Conservation (phyloP, 2,329 filamentous ascomycete species). For the Endocalyx cinctus region DNA sequence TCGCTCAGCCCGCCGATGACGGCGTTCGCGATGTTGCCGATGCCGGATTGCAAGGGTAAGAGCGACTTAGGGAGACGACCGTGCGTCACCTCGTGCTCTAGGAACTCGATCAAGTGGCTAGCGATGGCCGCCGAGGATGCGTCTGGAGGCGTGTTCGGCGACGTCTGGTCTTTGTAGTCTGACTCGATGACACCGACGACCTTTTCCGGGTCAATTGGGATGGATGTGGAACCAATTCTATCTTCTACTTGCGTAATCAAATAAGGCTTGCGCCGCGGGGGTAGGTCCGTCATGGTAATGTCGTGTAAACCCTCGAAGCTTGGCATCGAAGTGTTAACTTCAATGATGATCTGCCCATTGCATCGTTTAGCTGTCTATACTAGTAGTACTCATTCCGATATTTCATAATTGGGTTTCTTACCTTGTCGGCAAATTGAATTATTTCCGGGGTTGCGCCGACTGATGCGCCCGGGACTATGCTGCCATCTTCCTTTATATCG, state of each 20-base stretch:
- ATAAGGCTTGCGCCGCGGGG: conserved; percentile 77
- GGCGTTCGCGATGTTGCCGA: conserved; percentile 90
- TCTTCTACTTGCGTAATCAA: conserved; percentile 82
- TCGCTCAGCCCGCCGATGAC: conserved; percentile 79
- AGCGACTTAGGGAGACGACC: conserved; percentile 74
- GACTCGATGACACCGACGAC: conserved; percentile 82
- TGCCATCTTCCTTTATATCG: conserved; percentile 82
- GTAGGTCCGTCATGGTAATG: conserved; percentile 83
- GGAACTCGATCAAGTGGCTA: conserved; percentile 71
- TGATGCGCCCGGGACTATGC: conserved; percentile 80
- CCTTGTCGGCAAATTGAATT: conserved; percentile 86
- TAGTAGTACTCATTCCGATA: too few relatives aligned
- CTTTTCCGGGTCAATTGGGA: conserved; percentile 79
- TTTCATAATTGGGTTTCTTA: conserved; percentile 20
- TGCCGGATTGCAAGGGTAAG: conserved; percentile 79
- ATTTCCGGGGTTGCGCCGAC: conserved; percentile 83
- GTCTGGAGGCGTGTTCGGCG: conserved; percentile 73
- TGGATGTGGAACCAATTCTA: conserved; percentile 76
- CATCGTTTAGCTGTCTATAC: neutral
- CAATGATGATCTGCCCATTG: conserved; percentile 72
- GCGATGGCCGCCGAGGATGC: conserved; percentile 70
- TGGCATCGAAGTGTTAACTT: conserved; percentile 83
- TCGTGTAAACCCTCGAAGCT: conserved; percentile 87
- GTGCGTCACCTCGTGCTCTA: conserved; percentile 78
- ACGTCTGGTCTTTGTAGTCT: conserved; percentile 72